Conservation (phyloP, 805 yeast species). For the Trichomonascus vanleenenianus region DNA sequence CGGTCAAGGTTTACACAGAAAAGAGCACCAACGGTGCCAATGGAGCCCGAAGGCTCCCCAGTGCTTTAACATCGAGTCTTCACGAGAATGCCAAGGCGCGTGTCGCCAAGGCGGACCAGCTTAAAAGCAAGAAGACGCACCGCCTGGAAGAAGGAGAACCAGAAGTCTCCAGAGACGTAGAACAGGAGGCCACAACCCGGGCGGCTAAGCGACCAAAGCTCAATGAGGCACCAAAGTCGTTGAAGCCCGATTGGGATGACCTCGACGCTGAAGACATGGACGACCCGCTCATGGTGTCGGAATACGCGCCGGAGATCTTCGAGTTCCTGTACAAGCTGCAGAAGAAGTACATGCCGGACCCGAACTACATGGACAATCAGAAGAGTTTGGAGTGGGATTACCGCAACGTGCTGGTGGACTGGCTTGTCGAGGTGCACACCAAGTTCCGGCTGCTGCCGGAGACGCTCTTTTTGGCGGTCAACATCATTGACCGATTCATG, state of each 20-base stretch:
- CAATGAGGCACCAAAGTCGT: background rate
- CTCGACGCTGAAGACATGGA: slow-evolving; percentile 31
- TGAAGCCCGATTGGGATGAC: slow-evolving; percentile 20
- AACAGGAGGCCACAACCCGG: background rate
- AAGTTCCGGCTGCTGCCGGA: slow-evolving; percentile 80
- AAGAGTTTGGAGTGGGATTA: slow-evolving; percentile 67
- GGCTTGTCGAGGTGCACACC: slow-evolving; percentile 86
- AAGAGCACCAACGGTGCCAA: too few species aligned
- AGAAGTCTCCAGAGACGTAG: background rate
- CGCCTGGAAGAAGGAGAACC: background rate
- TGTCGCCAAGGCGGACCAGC: too few species aligned
- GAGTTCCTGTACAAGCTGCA: slow-evolving; percentile 70
- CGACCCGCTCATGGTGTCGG: slow-evolving; percentile 75
- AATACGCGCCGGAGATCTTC: slow-evolving; percentile 83
- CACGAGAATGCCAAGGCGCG: too few species aligned
- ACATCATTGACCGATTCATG: slow-evolving; percentile 82
- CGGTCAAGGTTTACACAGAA: too few species aligned
- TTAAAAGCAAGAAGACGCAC: too few species aligned
- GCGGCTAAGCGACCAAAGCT: slow-evolving; percentile 8
- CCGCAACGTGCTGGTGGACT: slow-evolving; percentile 84
- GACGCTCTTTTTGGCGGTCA: slow-evolving; percentile 74
- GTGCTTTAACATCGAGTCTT: too few species aligned
- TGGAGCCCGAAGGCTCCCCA: too few species aligned
- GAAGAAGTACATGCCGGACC: slow-evolving; percentile 55
- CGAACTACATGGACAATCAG: slow-evolving; percentile 52